Conservation (phyloP, 116 monocot species). For the Thalassia testudinum region DNA sequence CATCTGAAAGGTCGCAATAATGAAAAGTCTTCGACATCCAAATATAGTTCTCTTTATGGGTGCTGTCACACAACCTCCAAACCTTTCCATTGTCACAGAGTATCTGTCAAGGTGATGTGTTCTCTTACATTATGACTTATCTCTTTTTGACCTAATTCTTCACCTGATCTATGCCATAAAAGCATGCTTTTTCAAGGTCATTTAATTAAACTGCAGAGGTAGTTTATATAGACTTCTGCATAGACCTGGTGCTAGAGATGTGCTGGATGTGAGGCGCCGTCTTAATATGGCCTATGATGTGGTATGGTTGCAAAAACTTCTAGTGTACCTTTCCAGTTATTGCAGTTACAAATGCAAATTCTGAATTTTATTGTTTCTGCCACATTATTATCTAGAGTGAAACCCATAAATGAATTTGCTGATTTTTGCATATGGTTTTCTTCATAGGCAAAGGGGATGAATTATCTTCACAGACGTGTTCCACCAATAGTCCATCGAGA, state of each 20-base stretch:
- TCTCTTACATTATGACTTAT: neutral
- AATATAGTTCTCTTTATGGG: conserved; percentile 98
- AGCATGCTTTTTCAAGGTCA: neutral
- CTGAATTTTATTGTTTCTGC: too few species aligned
- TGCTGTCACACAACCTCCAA: conserved; percentile 73
- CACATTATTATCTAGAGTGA: too few species aligned
- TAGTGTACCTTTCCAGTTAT: too few species aligned
- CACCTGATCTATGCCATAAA: too few species aligned
- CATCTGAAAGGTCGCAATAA: conserved; percentile 73
- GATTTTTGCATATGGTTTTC: too few species aligned
- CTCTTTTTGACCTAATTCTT: too few species aligned
- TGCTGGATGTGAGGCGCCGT: conserved; percentile 83
- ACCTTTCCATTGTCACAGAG: conserved; percentile 87
- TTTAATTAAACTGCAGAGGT: conserved; percentile 47
- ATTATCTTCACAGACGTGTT: conserved; percentile 87
- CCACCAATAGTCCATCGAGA: conserved; percentile 98
- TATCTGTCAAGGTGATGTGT: conserved; percentile 68
- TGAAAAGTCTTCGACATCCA: conserved; percentile 94
- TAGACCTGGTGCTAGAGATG: conserved; percentile 55
- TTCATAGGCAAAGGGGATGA: conserved; percentile 94
- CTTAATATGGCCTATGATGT: conserved; percentile 95
- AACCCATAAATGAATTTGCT: too few species aligned
- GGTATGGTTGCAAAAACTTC: conserved; percentile 22
- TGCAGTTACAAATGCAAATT: too few species aligned
- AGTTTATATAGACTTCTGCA: conserved; percentile 87